Evolutionary conservation across 257 asterid species (phyloP).

Genomic region (Avicennia marina): DNA sequence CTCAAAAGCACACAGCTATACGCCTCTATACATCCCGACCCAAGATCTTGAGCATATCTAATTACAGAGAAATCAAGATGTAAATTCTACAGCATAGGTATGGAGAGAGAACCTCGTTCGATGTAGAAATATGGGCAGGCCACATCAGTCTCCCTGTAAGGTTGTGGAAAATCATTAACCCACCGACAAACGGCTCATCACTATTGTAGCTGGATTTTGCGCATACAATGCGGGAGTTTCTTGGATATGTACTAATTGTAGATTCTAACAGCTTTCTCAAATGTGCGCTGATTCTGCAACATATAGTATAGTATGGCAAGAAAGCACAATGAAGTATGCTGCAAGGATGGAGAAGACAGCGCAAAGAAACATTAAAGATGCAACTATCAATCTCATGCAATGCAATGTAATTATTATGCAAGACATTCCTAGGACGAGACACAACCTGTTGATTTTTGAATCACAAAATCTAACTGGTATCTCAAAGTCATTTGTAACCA

Average conservation of each 20-base stretch:
- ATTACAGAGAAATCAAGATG: constrained; percentile 23
- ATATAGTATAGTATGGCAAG: constrained; percentile 14
- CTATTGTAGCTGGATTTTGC: constrained; percentile 6
- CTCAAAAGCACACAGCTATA: constrained; percentile 19
- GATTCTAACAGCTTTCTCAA: constrained; percentile 68
- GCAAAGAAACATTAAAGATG: too few relatives aligned
- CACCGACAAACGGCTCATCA: constrained; percentile 3
- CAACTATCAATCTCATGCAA: not conserved
- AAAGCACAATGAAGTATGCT: constrained; percentile 8
- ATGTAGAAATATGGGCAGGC: constrained; percentile 10
- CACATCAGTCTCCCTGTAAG: constrained; percentile 9
- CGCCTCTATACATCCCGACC: constrained; percentile 39
- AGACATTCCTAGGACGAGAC: not conserved
- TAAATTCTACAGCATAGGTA: constrained; percentile 13
- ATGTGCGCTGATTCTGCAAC: constrained; percentile 66
- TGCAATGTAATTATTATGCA: not conserved
- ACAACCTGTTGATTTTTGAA: not conserved
- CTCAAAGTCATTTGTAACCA: not conserved
- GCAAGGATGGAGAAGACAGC: not conserved
- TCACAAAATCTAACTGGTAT: not conserved
- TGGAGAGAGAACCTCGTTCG: constrained; percentile 5
- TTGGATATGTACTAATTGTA: constrained; percentile 40
- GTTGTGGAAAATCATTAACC: not conserved
- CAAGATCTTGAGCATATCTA: constrained; percentile 29
- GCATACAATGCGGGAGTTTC: not conserved